These are phyloP conservation scores for Cordyceps javanica DNA, from an alignment of 2,329 filamentous ascomycete species.

Conservation along the genomic window DNA sequence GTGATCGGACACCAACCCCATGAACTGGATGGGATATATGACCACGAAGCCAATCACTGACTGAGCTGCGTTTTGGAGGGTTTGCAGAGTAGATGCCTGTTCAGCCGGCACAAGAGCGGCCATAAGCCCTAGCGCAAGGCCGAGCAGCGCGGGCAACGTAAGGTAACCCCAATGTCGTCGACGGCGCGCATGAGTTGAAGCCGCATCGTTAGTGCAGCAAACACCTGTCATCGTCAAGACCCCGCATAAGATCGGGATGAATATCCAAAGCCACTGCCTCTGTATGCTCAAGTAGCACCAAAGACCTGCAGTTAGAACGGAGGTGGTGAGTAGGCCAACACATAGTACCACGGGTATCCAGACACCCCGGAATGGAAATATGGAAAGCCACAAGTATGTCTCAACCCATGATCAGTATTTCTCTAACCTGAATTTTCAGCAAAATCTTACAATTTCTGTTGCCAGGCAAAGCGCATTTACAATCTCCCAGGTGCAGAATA, in stretches of 20 bases:
- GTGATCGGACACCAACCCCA: background rate
- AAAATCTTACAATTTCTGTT: background rate
- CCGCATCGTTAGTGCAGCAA: background rate
- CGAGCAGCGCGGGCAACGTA: background rate
- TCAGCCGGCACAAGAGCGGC: background rate
- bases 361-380: background rate
- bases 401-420: conserved; percentile 1
- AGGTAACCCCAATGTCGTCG: background rate
- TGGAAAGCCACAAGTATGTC: background rate
- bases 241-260: background rate
- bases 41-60: background rate
- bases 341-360: background rate
- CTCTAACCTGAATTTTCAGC: background rate
- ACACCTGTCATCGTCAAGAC: background rate
- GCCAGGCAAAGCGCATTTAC: background rate
- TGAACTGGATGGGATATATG: background rate
- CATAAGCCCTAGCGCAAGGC: background rate
- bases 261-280: conserved; percentile 2
- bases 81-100: background rate
- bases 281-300: background rate
- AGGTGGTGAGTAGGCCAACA: background rate
- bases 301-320: background rate
- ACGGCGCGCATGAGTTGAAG: background rate
- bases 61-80: background rate
- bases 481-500: background rate